phyloP scores from a whole-genome alignment of 176 grass and related monocot species.

The Aegilops tauschii region DNA sequence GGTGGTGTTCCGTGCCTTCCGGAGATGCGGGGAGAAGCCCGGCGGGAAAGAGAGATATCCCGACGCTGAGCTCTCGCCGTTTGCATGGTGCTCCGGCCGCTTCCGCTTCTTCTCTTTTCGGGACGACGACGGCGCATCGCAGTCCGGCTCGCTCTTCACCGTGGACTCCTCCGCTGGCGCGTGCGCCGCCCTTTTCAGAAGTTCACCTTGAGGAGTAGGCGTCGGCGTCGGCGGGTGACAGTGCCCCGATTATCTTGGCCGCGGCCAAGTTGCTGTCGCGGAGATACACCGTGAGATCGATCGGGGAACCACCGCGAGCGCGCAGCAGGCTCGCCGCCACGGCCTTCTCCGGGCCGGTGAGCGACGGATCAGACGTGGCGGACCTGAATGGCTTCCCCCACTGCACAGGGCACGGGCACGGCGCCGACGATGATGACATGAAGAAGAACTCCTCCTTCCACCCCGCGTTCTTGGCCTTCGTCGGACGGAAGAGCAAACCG shows the following conservation, averaged over 20 bases:
- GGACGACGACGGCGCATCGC: neutral
- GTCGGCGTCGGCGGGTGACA: no score
- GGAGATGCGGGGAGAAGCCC: neutral
- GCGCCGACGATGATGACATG: neutral
- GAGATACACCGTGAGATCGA: neutral
- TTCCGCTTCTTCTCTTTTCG: constrained; percentile 28
- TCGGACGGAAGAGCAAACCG: neutral
- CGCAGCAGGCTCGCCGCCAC: neutral
- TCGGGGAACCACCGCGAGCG: neutral
- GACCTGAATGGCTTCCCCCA: neutral
- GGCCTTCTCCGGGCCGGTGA: neutral
- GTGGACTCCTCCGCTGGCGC: neutral
- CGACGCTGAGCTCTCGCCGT: neutral
- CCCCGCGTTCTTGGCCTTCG: neutral
- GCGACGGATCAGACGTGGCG: neutral
- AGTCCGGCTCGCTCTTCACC: constrained; percentile 7
- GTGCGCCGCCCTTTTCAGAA: neutral
- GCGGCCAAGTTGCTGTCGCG: neutral
- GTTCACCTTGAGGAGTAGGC: neutral
- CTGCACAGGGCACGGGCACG: neutral
- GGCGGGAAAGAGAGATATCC: neutral
- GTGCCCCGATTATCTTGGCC: neutral
- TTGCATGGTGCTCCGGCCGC: neutral
- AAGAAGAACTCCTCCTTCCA: constrained; percentile 9
- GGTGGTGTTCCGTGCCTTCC: neutral